Base-by-base conservation (phyloP, 2,329 filamentous ascomycete genomes). In the Bipolaris zeicola region DNA sequence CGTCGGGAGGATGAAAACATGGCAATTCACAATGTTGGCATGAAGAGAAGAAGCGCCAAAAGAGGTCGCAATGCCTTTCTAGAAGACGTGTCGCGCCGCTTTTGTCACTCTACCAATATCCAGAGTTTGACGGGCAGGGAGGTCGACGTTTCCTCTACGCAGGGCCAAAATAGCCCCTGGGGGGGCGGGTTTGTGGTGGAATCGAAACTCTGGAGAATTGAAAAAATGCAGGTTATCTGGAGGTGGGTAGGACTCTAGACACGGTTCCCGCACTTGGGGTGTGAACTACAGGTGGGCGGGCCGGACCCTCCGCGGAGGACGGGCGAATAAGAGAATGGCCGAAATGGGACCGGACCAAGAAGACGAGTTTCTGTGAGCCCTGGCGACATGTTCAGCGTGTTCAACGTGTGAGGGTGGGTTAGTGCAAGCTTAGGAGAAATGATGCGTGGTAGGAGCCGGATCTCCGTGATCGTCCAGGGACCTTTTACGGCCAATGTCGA, bases 211-310 rank as follows among this genome's bases (percentile, higher is more conserved):
- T 51, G 52, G 50, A 58, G 38, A 50, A 51, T 49, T 31, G 16
- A 39, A 44, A 48, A 28, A 46, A 46, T 43, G 47, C 55, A 58
- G 46, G 45, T 46, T 41, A 49, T 24, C 13, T 26, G 31, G 13
- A 24, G 22, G 36, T 26, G 26, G 24, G 16, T 46, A 62, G 13
- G 38, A 28, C 26, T 28, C 26, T 8, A 24, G 44, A 52, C 49
- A 49, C 55, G 61, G 55, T 49, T 43, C 37, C 53, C 33, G 45
- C 48, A 50, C 47, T 52, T 55, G 52, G 50, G 49, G 50, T 52
- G 55, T 59, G 52, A 55, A 55, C 57, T 64, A 62, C 59, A 64
- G 59, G 24, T 56, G 49, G 49, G 57, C 63, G 63, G 63, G 52
- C 57, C 61, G 59, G 49, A 58, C 53, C 48, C 57, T 63, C 57